Evolutionary conservation across 169 alveolate species (phyloP), one percentile per base, ranked within the genome.

Genomic region (Cryptosporidium xiaoi): DNA sequence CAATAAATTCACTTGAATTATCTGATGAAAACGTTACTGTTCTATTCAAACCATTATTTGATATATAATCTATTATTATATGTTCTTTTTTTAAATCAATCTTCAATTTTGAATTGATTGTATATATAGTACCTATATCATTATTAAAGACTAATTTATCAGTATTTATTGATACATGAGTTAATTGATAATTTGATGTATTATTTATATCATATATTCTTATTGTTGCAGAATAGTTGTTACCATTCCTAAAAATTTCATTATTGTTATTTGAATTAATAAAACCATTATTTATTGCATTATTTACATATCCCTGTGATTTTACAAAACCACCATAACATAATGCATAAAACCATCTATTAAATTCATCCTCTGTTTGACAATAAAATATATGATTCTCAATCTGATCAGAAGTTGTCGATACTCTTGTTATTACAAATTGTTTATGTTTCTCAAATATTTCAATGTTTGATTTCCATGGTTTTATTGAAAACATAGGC

Each of bases 301-400:
- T 67, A 51, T 50, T 48, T 27, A 8, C 24, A 46, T 46, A 20
- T 29, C 40, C 66, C 18, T 10, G 7, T n/a, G 69, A 24, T 16
- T 60, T 51, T 16, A 77, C 40, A 60, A 77, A 77, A 24, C 87
- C 87, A 34, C 87, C 87, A 62, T 77, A 77, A 12, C 55, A 77
- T 24, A 77, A 60, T 3, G 87, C 87, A 46, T 77, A 77, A 31
- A 58, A 77, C 87, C 87, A 77, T 27, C 87, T 68, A 60, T 77
- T 77, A 60, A 77, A 77, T 20, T 77, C 87, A 62, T 77, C 87
- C 20, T 77, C 87, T 8, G 87, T 77, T 20, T 77, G 69, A 34
- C 87, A 77, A 62, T 40, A 34, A 8, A 77, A 60, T 16, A 77
- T 77, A 33, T 77, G 87, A 62, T 77, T 20, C 20, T 77, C 87